Evolutionary conservation across 2,329 filamentous ascomycete species (phyloP), one percentile per base, ranked within the genome.

Genomic region (Colletotrichum lini): DNA sequence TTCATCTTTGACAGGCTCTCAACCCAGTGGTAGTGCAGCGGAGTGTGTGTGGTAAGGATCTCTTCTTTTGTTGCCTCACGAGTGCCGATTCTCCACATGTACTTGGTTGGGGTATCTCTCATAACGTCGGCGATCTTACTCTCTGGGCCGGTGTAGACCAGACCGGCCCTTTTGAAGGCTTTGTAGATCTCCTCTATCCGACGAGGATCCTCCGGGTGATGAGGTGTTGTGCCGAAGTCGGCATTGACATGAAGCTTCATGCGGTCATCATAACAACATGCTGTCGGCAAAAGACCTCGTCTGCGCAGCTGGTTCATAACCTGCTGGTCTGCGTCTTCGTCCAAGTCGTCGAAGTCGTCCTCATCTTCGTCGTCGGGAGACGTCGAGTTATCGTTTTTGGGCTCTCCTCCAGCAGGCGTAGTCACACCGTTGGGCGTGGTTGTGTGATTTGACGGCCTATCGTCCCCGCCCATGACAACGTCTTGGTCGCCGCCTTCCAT

Each of bases 181-280:
- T 94, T 92, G 87, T 96, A 98, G 75, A 99, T 99, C 77, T 94
- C 92, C 76, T 95, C 94, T 71, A 99, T 98, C 16, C 96, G 91
- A 38, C 94, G 88, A 1, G 96, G 96, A 77, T 99, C 96, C 81
- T 99, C 96, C 0, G 96, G 96, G 78, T 99, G 96, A 62, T 97
- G 92, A 26, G 96, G 92, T 58, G 91, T 89, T 1, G 88, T 87
- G 21, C 88, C 90, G 78, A 90, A 92, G 79, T 94, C 91, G 18
- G 94, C 91, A 79, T 98, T 97, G 65, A 95, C 93, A 80, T 99
- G 96, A 72, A 97, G 93, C 72, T 96, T 94, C 96, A 99, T 99
- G 42, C 96, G 91, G 68, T 94, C 91, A 83, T 99, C 96, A 79
- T 98, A 99, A 75, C 94, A 96, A 72, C 93, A 90, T 4, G 94